These are phyloP conservation scores for Ophiostoma sp. DNA, from an alignment of 2,329 filamentous ascomycete genomes.

Conservation along the genomic window DNA sequence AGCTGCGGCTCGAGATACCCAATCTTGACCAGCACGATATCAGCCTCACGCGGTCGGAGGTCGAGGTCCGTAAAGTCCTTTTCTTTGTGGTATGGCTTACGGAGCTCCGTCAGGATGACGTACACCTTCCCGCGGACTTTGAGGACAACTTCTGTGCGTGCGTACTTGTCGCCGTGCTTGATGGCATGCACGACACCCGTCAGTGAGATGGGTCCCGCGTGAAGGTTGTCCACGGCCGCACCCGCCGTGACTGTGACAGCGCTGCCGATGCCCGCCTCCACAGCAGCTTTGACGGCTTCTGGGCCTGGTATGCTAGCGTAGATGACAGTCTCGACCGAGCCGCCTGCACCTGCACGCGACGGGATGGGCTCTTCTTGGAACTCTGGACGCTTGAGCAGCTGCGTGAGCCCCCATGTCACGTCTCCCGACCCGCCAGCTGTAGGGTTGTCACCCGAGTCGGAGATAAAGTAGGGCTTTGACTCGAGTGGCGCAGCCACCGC, in stretches of 20 bases:
- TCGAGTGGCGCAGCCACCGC: slow-evolving; percentile 38
- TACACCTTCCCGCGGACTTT: slow-evolving; percentile 42
- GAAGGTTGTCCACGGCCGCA: slow-evolving; percentile 45
- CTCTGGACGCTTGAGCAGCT: slow-evolving; percentile 43
- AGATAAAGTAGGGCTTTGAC: slow-evolving; percentile 47
- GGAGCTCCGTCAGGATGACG: slow-evolving; percentile 47
- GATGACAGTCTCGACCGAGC: slow-evolving; percentile 39
- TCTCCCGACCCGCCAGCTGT: slow-evolving; percentile 52
- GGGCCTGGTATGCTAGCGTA: slow-evolving; percentile 50
- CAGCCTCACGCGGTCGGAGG: slow-evolving; percentile 42
- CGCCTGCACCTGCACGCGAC: background rate
- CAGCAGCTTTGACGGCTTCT: slow-evolving; percentile 39
- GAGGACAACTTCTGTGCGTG: slow-evolving; percentile 45
- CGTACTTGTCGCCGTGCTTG: slow-evolving; percentile 46
- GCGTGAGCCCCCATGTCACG: slow-evolving; percentile 47
- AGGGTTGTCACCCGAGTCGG: slow-evolving; percentile 52
- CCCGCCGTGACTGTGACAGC: slow-evolving; percentile 48
- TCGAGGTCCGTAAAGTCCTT: slow-evolving; percentile 47
- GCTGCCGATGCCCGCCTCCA: slow-evolving; percentile 43
- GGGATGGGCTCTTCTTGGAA: slow-evolving; percentile 33
- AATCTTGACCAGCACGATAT: slow-evolving; percentile 52
- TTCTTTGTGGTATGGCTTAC: slow-evolving; percentile 52
- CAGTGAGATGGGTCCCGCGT: slow-evolving; percentile 46
- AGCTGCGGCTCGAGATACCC: slow-evolving; percentile 52
- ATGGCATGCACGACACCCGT: slow-evolving; percentile 48